phyloP scores from a whole-genome alignment of 495 filamentous ascomycete genomes.

The Barbatosphaeria neglecta region DNA sequence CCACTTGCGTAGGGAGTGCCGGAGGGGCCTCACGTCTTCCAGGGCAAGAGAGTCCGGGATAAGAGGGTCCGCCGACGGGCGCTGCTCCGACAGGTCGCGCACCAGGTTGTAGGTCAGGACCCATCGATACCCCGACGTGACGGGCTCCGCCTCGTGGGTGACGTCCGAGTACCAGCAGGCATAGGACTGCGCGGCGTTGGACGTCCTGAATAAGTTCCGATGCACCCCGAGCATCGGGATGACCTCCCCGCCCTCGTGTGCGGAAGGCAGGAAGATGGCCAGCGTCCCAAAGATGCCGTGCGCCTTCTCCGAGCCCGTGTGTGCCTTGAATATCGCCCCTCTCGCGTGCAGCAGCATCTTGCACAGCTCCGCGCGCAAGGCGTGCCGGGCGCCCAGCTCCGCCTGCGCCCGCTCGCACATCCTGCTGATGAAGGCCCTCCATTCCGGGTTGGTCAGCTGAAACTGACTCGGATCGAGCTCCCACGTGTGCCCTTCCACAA shows the following conservation, averaged over 20 bases:
- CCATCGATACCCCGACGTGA: conserved; percentile 37
- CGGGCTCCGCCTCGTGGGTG: conserved; percentile 37
- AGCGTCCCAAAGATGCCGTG: conserved; percentile 47
- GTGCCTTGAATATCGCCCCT: conserved; percentile 41
- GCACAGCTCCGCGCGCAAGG: conserved; percentile 33
- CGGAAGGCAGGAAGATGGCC: conserved; percentile 41
- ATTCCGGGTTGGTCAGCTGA: conserved; percentile 23
- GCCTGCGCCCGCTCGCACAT: conserved; percentile 10
- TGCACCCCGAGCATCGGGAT: conserved; percentile 27
- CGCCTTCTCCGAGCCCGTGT: conserved; percentile 43
- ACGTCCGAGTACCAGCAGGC: conserved; percentile 45
- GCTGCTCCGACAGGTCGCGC: conserved; percentile 4
- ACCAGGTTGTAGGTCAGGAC: conserved; percentile 47
- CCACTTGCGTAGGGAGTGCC: conserved; percentile 12
- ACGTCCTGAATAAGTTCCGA: conserved; percentile 24
- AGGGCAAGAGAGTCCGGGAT: not conserved
- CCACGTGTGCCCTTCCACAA: conserved; percentile 36
- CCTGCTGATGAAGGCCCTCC: conserved; percentile 12
- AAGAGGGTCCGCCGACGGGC: not conserved
- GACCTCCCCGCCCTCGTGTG: conserved; percentile 41
- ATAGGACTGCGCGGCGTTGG: conserved; percentile 23
- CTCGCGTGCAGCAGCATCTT: conserved; percentile 47
- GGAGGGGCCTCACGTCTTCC: conserved; percentile 1
- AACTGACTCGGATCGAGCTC: conserved; percentile 37
- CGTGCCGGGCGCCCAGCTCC: conserved; percentile 20